Base-by-base conservation (phyloP, 2,329 filamentous ascomycete genomes). In the Diaporthe batatas region DNA sequence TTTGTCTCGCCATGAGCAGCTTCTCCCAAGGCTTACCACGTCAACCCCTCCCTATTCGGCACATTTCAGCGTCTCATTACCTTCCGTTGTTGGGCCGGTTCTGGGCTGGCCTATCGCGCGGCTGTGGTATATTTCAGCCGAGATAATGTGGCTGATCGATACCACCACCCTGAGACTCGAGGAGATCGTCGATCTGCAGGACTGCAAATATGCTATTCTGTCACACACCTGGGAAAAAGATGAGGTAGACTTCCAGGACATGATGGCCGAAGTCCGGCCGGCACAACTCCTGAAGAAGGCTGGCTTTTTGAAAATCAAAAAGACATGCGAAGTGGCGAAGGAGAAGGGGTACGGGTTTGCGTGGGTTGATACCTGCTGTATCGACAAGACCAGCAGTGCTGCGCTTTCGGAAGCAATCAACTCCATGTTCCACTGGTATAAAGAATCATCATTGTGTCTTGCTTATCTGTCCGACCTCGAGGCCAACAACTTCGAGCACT, bases 391-490 rank as follows among this genome's bases (percentile, higher is more conserved):
- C 25, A 73, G 72, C 49, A 73, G 72, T 11, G 74, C 65, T 8
- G 70, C 74, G 23, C 71, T 76, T 32, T 71, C 70, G 3, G 74
- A 75, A 44, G 71, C 74, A 25, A 75, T 75, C 64, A 75, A 75
- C 64, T 73, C 71, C 25, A 75, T 75, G 74, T 75, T 75, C 51
- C 29, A 54, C 21, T 75, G 73, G 74, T 75, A 75, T 29, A 68
- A 69, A 47, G 57, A 71, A 51, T 67, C 73, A 1, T 53, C 73
- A 21, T 16, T 70, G n/a, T 75, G 74, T 54, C 53, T 75, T 34
- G 74, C 71, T 12, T 70, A 75, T 34, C 68, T 75, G 39, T 70
- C 69, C 7, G 74, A 75, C 29, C 71, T 73, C 23, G 32, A 51
- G 32, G 42, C 55, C n/a, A 70, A 70, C 29, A 57, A 68, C 32